phyloP scores from a whole-genome alignment of 1,284 basidiomycete species.

The Mycena sp. region DNA sequence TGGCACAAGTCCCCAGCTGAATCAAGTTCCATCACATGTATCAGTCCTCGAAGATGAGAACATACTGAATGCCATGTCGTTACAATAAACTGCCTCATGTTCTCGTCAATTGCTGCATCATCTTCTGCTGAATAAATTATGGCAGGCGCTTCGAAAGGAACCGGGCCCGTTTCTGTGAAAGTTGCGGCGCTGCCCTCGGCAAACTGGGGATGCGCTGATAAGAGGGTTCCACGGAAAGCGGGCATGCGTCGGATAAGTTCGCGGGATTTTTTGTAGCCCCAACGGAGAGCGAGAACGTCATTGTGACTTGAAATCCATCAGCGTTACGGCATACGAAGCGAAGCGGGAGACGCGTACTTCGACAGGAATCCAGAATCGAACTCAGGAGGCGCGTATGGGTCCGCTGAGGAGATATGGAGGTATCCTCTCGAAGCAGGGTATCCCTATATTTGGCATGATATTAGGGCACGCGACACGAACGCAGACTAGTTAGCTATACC shows the following conservation, averaged over 20 bases:
- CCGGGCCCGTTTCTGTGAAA: conserved; percentile 44
- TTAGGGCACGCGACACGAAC: neutral
- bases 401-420: conserved; percentile 34
- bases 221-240: conserved; percentile 60
- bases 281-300: conserved; percentile 53
- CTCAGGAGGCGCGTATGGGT: conserved; percentile 35
- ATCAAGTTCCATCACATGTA: too few relatives aligned
- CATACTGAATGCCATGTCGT: conserved; percentile 66
- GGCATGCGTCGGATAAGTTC: conserved; percentile 67
- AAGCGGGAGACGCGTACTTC: conserved; percentile 19
- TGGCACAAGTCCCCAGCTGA: conserved; percentile 71
- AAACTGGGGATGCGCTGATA: conserved; percentile 59
- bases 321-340: neutral
- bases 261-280: conserved; percentile 60
- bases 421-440: conserved; percentile 37
- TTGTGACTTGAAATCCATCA: conserved; percentile 45
- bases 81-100: conserved; percentile 44
- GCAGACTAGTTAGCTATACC: conserved; percentile 26
- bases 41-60: too few relatives aligned
- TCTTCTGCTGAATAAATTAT: conserved; percentile 65
- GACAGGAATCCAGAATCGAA: conserved; percentile 40
- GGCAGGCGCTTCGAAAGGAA: conserved; percentile 52
- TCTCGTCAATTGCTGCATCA: conserved; percentile 59
- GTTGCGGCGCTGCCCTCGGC: conserved; percentile 53
- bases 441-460: neutral